phyloP scores from a whole-genome alignment of 371 early-diverging fungal species.

The Conidiobolus incongruus region DNA sequence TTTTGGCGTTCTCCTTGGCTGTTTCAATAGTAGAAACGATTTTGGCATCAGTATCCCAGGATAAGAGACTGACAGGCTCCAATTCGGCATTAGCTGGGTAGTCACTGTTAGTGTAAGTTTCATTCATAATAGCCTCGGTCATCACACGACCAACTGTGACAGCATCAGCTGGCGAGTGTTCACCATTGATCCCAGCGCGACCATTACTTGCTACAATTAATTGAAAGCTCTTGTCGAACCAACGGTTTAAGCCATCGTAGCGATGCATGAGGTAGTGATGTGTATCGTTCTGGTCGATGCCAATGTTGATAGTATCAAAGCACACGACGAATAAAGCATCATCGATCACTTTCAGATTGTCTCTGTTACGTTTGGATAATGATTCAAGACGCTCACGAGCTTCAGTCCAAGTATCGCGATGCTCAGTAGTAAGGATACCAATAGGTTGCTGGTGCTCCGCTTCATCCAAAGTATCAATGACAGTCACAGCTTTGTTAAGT shows the following conservation, averaged over 20 bases:
- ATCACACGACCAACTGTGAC: slow-evolving; percentile 43
- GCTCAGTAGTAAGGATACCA: slow-evolving; percentile 53
- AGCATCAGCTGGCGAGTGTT: slow-evolving; percentile 86
- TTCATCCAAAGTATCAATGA: slow-evolving; percentile 20
- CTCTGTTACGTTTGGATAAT: slow-evolving; percentile 22
- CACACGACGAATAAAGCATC: slow-evolving; percentile 63
- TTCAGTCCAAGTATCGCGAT: slow-evolving; percentile 71
- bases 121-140: too few species aligned
- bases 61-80: slow-evolving; percentile 29
- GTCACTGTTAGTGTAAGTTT: too few species aligned
- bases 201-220: slow-evolving; percentile 68
- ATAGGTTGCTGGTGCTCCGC: slow-evolving; percentile 33
- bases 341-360: slow-evolving; percentile 42
- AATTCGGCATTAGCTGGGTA: too few species aligned
- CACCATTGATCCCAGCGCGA: slow-evolving; percentile 81
- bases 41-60: slow-evolving; percentile 29
- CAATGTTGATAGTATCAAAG: slow-evolving; percentile 49
- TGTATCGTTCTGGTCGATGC: slow-evolving; percentile 27
- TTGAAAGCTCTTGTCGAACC: slow-evolving; percentile 88
- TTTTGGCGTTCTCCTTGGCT: slow-evolving; percentile 32
- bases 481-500: slow-evolving; percentile 26
- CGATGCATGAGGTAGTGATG: slow-evolving; percentile 62
- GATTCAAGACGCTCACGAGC: slow-evolving; percentile 12
- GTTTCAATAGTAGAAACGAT: slow-evolving; percentile 21
- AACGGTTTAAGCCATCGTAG: slow-evolving; percentile 56